These are phyloP conservation scores for Claviceps spartinae DNA, from an alignment of 2,329 filamentous ascomycete species.

Conservation along the genomic window DNA sequence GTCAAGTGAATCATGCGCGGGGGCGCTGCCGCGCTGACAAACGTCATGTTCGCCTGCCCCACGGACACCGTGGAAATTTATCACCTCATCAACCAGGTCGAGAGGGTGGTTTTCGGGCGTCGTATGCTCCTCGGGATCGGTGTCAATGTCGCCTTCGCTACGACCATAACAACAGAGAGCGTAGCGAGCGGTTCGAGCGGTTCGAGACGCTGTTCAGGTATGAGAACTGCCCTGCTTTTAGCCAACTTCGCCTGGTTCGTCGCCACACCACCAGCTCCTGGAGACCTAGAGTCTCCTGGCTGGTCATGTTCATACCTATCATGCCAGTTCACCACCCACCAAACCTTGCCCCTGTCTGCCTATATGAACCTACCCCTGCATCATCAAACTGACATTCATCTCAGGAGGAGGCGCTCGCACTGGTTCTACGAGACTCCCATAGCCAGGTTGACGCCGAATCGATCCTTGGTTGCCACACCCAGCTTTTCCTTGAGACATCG, in stretches of 20 bases:
- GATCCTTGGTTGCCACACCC: neutral
- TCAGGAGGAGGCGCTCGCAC: neutral
- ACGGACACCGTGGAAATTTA: neutral
- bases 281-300: neutral
- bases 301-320: conserved; percentile 1
- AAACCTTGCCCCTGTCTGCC: neutral
- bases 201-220: neutral
- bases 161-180: neutral
- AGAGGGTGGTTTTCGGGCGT: neutral
- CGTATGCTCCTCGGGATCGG: neutral
- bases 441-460: neutral
- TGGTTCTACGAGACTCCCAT: neutral
- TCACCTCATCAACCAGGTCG: neutral
- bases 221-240: neutral
- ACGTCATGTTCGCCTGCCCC: conserved; percentile 4
- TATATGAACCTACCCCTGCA: neutral
- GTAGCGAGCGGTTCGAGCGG: neutral
- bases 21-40: conserved; percentile 2
- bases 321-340: neutral
- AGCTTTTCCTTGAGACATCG: neutral
- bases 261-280: neutral
- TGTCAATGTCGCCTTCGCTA: neutral
- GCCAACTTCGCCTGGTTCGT: neutral
- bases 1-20: neutral
- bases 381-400: neutral